phyloP scores from a whole-genome alignment of 208 protist genomes.

The Porcisia hertigi region DNA sequence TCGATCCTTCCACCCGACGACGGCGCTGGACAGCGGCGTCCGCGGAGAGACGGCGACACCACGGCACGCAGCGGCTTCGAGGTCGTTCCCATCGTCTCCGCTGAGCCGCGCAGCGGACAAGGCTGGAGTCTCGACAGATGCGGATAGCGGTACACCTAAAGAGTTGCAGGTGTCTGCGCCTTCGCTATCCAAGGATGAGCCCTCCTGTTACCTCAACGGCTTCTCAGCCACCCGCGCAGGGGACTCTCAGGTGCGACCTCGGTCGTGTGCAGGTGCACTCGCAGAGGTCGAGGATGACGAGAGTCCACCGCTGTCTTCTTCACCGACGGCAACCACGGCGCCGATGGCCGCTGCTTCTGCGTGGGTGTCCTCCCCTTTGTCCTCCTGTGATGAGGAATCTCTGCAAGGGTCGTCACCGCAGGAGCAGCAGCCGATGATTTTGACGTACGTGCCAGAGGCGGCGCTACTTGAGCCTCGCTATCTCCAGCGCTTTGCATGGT shows the following conservation, averaged over 20 bases:
- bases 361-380: background rate
- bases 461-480: slow-evolving; percentile 65
- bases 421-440: background rate
- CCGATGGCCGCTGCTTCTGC: background rate
- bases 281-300: background rate
- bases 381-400: background rate
- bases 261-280: background rate
- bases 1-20: background rate
- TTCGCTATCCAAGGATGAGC: background rate
- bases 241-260: background rate
- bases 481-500: slow-evolving; percentile 52
- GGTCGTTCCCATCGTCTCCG: background rate
- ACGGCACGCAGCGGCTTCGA: background rate
- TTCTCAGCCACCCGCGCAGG: background rate
- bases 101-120: background rate
- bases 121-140: background rate
- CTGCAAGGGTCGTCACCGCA: background rate
- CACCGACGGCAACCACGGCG: background rate
- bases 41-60: background rate
- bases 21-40: background rate
- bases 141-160: background rate
- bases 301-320: background rate
- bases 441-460: slow-evolving; percentile 46
- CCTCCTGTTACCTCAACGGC: no score
- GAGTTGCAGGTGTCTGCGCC: background rate